Evolutionary conservation across 148 eudicot species (phyloP).

Genomic region (Persicaria tinctoria): DNA sequence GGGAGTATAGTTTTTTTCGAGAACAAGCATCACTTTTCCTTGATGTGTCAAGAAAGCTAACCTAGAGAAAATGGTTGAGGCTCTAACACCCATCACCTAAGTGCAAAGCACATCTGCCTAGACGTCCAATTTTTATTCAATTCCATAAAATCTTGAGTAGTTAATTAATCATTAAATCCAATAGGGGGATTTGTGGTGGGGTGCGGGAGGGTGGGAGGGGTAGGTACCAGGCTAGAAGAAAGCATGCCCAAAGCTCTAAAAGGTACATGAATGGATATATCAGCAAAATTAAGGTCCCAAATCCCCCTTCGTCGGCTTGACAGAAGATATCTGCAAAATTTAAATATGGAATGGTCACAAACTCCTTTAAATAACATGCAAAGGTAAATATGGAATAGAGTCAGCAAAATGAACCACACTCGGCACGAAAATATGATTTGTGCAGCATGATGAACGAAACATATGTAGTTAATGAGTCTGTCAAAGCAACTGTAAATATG

Average conservation of each 20-base stretch:
- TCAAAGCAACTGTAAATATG: not conserved
- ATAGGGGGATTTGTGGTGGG: no score
- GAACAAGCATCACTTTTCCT: not conserved
- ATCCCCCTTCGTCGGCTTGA: conserved; percentile 45
- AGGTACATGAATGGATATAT: conserved; percentile 37
- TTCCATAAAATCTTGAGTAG: not conserved
- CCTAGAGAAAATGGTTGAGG: not conserved
- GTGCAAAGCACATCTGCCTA: not conserved
- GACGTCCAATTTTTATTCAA: not conserved
- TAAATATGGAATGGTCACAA: no score
- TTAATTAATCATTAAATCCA: no score
- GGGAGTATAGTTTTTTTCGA: not conserved
- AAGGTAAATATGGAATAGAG: not conserved
- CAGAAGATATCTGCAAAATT: conserved; percentile 41
- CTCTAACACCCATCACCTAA: not conserved
- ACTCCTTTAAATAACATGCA: no score
- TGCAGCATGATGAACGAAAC: not conserved
- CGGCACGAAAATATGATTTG: no score
- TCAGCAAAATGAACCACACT: not conserved
- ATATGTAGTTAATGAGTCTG: not conserved
- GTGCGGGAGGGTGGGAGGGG: no score
- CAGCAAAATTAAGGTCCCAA: conserved; percentile 46
- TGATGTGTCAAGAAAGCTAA: not conserved
- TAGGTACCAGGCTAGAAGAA: conserved; percentile 45
- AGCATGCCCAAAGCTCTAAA: conserved; percentile 29